Evolutionary conservation across 228 moss, liverwort and hornwort species (phyloP), one percentile per base, ranked within the genome.

Genomic region (Sphagnum fallax): DNA sequence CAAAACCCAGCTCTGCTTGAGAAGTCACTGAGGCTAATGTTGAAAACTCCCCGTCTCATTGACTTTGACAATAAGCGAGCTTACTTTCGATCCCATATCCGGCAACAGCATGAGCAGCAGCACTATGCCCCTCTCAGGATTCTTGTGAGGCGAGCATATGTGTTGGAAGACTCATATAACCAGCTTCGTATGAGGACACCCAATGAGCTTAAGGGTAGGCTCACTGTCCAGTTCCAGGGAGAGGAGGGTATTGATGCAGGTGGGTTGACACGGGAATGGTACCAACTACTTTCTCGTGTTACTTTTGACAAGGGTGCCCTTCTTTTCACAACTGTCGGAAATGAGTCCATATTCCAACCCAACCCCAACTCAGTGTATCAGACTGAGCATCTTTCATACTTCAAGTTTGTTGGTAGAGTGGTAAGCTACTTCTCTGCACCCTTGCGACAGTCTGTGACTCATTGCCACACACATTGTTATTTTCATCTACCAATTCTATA

Each of bases 181-280:
- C 97, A 98, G 78, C 80, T 98, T 50, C 86, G 97, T 50, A 98
- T 98, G 97, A 88, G 97, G 66, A 98, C 93, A 15, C 87, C 93
- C 64, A 93, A 93, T 70, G 97, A 98, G 70, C 75, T 98, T 75
- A 93, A 98, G 80, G 97, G 97, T 14, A 83, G 97, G 4, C 87
- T 98, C 47, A 93, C 93, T 51, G 91, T 98, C 61, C 91, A 93
- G 64, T 98, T 98, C 57, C 93, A 98, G 72, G 97, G 93, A 18
- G 97, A 98, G 75, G 93, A 98, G 86, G 97, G 97, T n/a, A 98
- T 98, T 77, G 97, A 95, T 79, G 92, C 95, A 63, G 93, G 93
- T 70, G 90, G 95, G 70, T 79, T 95, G 66, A 95, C 92, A n/a
- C 87, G 95, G 62, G 95, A 95, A 76, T 95, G 92, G 95, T 95